Conservation (phyloP, 2,329 filamentous ascomycete species). For the Pseudogymnoascus verrucosus region DNA sequence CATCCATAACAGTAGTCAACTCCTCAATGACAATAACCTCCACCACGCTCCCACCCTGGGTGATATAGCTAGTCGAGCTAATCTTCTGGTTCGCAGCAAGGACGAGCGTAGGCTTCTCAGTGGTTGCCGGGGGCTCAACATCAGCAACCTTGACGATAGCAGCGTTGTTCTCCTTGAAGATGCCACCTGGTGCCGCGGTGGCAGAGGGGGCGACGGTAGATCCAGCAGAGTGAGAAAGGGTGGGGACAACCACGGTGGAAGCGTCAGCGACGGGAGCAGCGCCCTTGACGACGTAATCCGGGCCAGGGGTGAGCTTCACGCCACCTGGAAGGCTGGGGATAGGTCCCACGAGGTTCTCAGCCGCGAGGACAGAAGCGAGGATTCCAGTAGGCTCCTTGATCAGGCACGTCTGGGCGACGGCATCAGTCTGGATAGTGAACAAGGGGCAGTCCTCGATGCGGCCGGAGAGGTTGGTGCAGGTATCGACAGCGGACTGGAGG, state of each 20-base stretch:
- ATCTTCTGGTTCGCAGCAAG: neutral
- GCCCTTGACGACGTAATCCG: conserved; percentile 27
- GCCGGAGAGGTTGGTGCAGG: conserved; percentile 66
- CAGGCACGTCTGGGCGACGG: conserved; percentile 48
- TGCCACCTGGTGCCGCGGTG: conserved; percentile 24
- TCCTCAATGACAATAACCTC: conserved; percentile 3
- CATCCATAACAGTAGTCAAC: neutral
- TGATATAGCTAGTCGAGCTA: neutral
- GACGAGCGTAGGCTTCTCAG: neutral
- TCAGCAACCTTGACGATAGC: neutral
- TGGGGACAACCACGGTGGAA: conserved; percentile 20
- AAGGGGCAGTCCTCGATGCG: conserved; percentile 64
- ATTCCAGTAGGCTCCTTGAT: conserved; percentile 47
- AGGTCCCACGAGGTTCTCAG: conserved; percentile 53
- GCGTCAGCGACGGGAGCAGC: conserved; percentile 13
- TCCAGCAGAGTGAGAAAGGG: conserved; percentile 24
- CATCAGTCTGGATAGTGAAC: conserved; percentile 59
- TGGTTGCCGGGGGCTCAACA: neutral
- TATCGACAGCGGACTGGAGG: conserved; percentile 63
- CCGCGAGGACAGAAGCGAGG: conserved; percentile 44
- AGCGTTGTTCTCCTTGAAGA: conserved; percentile 21
- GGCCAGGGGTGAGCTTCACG: conserved; percentile 32
- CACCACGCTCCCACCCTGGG: neutral
- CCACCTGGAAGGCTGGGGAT: conserved; percentile 56
- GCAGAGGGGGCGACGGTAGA: conserved; percentile 16